Evolutionary conservation across 768 basidiomycete genomes (phyloP).

Genomic region (Aureoboletus auriporus): DNA sequence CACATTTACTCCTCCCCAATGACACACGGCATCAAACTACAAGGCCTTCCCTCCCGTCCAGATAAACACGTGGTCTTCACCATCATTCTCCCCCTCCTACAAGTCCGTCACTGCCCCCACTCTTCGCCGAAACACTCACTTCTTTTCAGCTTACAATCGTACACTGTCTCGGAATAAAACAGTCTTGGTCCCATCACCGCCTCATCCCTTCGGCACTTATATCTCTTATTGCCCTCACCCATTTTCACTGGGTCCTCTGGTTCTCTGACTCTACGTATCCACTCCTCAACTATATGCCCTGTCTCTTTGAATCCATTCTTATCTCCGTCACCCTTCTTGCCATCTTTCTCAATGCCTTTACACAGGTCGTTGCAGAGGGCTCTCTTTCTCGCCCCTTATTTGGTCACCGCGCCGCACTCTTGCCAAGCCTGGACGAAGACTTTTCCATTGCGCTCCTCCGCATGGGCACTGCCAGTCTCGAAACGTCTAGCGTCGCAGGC

Average conservation of each 20-base stretch:
- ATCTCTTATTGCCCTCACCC: slow-evolving; percentile 54
- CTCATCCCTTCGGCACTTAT: slow-evolving; percentile 65
- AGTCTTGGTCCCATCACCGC: slow-evolving; percentile 61
- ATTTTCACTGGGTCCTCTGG: slow-evolving; percentile 65
- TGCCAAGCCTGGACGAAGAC: slow-evolving; percentile 64
- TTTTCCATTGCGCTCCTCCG: slow-evolving; percentile 69
- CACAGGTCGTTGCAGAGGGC: slow-evolving; percentile 64
- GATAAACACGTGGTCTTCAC: slow-evolving; percentile 73
- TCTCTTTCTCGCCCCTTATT: slow-evolving; percentile 56
- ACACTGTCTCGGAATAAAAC: slow-evolving; percentile 62
- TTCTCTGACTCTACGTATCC: slow-evolving; percentile 51
- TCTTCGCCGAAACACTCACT: not conserved
- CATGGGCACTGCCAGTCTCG: slow-evolving; percentile 70
- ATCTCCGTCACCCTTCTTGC: slow-evolving; percentile 56
- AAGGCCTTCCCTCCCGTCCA: slow-evolving; percentile 54
- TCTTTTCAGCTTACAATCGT: slow-evolving; percentile 51
- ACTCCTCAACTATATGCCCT: slow-evolving; percentile 70
- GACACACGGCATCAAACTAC: slow-evolving; percentile 43
- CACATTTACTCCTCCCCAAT: slow-evolving; percentile 70
- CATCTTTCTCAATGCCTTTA: slow-evolving; percentile 54
- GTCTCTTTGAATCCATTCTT: slow-evolving; percentile 64
- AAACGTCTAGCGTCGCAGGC: slow-evolving; percentile 68
- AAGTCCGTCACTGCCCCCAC: slow-evolving; percentile 39
- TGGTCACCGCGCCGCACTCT: slow-evolving; percentile 39
- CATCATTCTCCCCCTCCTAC: slow-evolving; percentile 67